Conservation (phyloP, 306 rosid genomes). For the Rosa multiflora region DNA sequence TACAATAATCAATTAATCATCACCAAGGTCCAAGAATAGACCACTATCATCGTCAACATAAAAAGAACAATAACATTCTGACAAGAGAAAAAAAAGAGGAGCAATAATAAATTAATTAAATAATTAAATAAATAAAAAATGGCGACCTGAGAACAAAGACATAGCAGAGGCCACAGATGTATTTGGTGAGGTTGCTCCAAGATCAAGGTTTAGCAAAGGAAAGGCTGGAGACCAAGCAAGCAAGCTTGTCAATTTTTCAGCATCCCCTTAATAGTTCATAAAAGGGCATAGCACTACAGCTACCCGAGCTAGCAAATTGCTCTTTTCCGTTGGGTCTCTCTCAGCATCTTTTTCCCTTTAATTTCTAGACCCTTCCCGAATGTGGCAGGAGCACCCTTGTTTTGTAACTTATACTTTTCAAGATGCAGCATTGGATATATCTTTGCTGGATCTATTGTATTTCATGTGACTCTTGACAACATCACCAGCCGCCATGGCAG, state of each 20-base stretch:
- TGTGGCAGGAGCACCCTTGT: background rate
- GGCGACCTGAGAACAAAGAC: background rate
- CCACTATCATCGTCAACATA: background rate
- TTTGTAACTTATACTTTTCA: background rate
- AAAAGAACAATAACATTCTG: background rate
- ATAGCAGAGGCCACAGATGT: background rate
- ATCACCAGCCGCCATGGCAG: background rate
- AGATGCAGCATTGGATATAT: background rate
- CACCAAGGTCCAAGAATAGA: too few relatives aligned
- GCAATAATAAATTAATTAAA: background rate
- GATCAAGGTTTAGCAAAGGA: background rate
- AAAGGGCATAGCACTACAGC: background rate
- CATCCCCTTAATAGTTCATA: background rate
- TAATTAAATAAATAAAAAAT: too few relatives aligned
- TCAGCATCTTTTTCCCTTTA: background rate
- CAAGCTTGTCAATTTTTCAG: background rate
- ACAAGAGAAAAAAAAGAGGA: background rate
- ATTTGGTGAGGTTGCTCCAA: background rate
- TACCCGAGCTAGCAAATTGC: background rate
- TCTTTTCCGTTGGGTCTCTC: background rate
- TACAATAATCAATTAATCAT: too few relatives aligned
- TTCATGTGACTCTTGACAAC: constrained; percentile 76
- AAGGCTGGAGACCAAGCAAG: background rate
- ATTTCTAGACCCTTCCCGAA: background rate
- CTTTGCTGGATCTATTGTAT: constrained; percentile 56